Conservation (phyloP, 2,329 filamentous ascomycete genomes). For the Metarhizium robertsii region DNA sequence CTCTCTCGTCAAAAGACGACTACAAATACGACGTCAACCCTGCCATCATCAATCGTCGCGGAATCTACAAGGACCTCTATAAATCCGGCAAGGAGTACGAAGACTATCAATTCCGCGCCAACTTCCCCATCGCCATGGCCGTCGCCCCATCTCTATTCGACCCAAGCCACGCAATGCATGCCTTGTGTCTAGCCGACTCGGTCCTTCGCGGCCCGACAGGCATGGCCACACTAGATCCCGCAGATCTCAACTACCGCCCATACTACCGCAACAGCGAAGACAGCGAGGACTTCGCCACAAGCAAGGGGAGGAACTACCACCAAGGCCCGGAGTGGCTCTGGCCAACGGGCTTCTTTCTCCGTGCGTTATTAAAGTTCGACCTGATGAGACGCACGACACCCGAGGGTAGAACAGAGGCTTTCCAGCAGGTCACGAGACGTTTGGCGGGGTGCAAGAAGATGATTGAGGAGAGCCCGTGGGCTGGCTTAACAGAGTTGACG, state of each 20-base stretch:
- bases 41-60: slow-evolving; percentile 73
- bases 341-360: slow-evolving; percentile 92
- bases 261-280: slow-evolving; percentile 96
- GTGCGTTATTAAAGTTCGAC: slow-evolving; percentile 86
- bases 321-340: slow-evolving; percentile 97
- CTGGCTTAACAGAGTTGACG: slow-evolving; percentile 84
- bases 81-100: slow-evolving; percentile 90
- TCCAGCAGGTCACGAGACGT: slow-evolving; percentile 86
- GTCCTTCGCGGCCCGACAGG: slow-evolving; percentile 77
- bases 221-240: slow-evolving; percentile 91
- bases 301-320: slow-evolving; percentile 95
- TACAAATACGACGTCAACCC: slow-evolving; percentile 70
- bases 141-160: slow-evolving; percentile 86
- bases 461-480: slow-evolving; percentile 75
- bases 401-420: slow-evolving; percentile 71
- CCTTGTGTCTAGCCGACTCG: slow-evolving; percentile 71
- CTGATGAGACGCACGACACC: slow-evolving; percentile 51
- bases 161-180: slow-evolving; percentile 64
- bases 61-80: slow-evolving; percentile 98
- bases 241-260: slow-evolving; percentile 85
- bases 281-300: slow-evolving; percentile 79
- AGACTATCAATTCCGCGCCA: slow-evolving; percentile 91
- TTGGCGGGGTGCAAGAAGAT: slow-evolving; percentile 77
- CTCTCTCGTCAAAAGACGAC: slow-evolving; percentile 60
- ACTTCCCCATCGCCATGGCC: slow-evolving; percentile 93